A percentile compares a stretch with the other conserved stretches of the same genome.
Conservation (phyloP, 2,329 filamentous ascomycete genomes). For the Alternaria sp. region DNA sequence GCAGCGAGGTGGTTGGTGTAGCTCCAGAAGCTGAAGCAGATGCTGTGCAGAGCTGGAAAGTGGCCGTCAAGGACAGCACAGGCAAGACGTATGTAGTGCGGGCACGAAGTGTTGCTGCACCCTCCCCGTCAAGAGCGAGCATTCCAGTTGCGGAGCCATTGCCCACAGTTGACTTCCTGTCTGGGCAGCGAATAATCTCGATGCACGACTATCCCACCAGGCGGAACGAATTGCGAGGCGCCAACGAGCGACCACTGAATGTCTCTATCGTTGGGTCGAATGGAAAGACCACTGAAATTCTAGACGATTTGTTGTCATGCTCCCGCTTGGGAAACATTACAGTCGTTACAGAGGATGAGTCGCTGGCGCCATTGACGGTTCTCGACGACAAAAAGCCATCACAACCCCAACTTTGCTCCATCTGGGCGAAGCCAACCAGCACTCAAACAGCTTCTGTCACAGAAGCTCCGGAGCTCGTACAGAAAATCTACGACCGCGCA, state of each 20-base stretch:
- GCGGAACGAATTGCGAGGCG: conserved; percentile 42
- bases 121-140: conserved; percentile 32
- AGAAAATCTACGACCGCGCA: conserved; percentile 46
- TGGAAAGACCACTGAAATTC: conserved; percentile 39
- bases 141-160: conserved; percentile 31
- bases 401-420: conserved; percentile 46
- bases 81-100: conserved; percentile 38
- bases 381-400: conserved; percentile 39
- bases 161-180: conserved; percentile 40
- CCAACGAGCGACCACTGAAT: conserved; percentile 42
- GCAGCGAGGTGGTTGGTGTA: conserved; percentile 44
- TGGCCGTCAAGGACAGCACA: conserved; percentile 37
- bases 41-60: conserved; percentile 38
- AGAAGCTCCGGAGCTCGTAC: conserved; percentile 42
- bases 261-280: conserved; percentile 45
- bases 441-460: conserved; percentile 31
- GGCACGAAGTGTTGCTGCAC: conserved; percentile 41
- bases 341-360: conserved; percentile 46
- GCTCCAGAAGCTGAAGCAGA: conserved; percentile 35
- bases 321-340: conserved; percentile 48
- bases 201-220: conserved; percentile 43
- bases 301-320: conserved; percentile 48
- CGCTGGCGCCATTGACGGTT: conserved; percentile 40
- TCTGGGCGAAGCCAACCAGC: conserved; percentile 45
- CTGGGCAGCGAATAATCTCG: conserved; percentile 48